A percentile compares a stretch with the other conserved stretches of the same genome.
These are phyloP conservation scores for Cyberlindnera meyerae DNA, from an alignment of 805 yeast genomes.

Conservation along the genomic window DNA sequence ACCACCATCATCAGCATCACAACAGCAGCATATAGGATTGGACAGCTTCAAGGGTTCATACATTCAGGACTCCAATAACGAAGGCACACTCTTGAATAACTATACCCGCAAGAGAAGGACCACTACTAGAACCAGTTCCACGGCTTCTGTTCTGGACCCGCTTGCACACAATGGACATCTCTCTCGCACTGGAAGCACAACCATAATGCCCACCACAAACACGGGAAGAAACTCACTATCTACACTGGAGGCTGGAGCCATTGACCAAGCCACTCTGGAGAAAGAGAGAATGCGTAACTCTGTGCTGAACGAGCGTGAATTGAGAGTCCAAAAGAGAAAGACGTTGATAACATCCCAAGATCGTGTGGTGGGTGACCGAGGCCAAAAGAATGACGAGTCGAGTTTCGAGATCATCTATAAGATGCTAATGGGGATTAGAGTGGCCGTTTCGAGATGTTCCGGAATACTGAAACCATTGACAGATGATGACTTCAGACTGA, in stretches of 20 bases:
- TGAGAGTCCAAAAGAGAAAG: too few relatives aligned
- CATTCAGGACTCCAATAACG: constrained; percentile 30
- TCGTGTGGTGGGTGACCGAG: too few relatives aligned
- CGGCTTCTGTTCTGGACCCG: constrained; percentile 6
- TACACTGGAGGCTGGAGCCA: constrained; percentile 22
- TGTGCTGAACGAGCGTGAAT: constrained; percentile 35
- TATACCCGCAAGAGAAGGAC: constrained; percentile 20
- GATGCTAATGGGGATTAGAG: constrained; percentile 95
- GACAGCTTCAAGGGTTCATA: constrained; percentile 29
- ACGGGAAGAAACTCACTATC: constrained; percentile 12
- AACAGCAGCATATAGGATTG: not conserved
- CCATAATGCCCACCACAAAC: too few relatives aligned
- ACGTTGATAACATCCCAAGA: too few relatives aligned
- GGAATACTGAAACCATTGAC: constrained; percentile 72
- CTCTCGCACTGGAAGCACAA: too few relatives aligned
- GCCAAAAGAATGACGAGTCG: constrained; percentile 35
- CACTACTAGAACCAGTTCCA: constrained; percentile 12
- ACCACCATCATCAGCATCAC: not conserved
- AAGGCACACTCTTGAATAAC: constrained; percentile 31
- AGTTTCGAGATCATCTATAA: too few relatives aligned
- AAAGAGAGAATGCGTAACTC: constrained; percentile 47
- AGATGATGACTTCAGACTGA: constrained; percentile 63
- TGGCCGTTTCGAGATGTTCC: constrained; percentile 88
- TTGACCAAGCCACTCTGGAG: constrained; percentile 40
- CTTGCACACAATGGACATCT: not conserved